Conservation (phyloP, 768 basidiomycete genomes). For the Naganishia vishniacii region DNA sequence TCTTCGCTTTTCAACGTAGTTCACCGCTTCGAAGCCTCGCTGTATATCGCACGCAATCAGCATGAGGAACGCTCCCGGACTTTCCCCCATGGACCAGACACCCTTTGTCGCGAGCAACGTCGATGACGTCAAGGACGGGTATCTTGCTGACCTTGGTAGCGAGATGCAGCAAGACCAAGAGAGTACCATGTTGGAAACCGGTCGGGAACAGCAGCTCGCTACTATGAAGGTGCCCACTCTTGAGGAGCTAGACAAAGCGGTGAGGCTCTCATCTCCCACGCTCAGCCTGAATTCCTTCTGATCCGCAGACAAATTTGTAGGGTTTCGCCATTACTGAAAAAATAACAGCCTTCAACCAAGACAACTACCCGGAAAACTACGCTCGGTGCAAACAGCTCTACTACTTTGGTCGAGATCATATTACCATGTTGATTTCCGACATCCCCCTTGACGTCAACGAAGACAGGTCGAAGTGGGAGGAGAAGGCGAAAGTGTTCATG, state of each 20-base stretch:
- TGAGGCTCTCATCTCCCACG: background rate
- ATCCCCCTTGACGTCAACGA: background rate
- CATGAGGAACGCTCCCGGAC: background rate
- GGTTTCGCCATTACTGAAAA: background rate
- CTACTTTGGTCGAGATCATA: conserved; percentile 7
- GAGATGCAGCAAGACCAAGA: conserved; percentile 7
- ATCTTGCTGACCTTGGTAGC: background rate
- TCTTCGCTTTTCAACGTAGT: background rate
- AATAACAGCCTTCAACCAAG: conserved; percentile 17
- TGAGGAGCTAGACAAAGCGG: conserved; percentile 1
- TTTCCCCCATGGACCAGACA: background rate
- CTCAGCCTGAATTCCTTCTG: too few species aligned
- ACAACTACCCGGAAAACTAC: conserved; percentile 11
- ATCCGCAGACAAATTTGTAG: background rate
- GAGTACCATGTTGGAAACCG: background rate
- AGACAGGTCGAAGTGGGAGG: conserved; percentile 2
- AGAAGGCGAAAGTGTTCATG: conserved; percentile 5
- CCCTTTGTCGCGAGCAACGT: conserved; percentile 9
- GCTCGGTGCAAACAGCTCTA: conserved; percentile 18
- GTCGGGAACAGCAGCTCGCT: background rate
- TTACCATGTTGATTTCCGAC: background rate
- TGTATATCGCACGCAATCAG: background rate
- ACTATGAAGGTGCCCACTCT: background rate
- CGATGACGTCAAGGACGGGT: background rate
- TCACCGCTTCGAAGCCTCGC: background rate